A percentile compares a stretch with the other conserved stretches of the same genome.
phyloP scores from a whole-genome alignment of 805 yeast species.

The Starmerella floris region DNA sequence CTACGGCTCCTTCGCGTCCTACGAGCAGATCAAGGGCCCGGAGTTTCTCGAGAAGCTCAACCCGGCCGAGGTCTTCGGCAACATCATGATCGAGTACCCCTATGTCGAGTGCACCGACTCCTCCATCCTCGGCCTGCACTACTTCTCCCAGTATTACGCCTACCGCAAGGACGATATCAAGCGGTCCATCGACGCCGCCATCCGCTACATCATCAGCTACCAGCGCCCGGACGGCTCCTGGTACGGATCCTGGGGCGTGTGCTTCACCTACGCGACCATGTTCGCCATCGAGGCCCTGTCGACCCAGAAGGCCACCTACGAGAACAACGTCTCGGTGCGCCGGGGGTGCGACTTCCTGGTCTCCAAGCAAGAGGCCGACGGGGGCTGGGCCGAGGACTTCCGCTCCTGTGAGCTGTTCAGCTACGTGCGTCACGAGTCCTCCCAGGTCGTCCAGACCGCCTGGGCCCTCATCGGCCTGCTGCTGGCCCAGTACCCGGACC shows the following conservation, averaged over 20 bases:
- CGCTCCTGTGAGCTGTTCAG: constrained; percentile 70
- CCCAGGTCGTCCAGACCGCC: constrained; percentile 77
- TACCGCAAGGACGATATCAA: constrained; percentile 57
- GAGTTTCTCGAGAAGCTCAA: constrained; percentile 62
- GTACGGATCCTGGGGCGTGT: constrained; percentile 98
- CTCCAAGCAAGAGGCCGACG: constrained; percentile 64
- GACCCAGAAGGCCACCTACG: constrained; percentile 51
- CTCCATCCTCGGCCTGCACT: constrained; percentile 73
- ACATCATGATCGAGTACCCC: constrained; percentile 97
- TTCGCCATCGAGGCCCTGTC: constrained; percentile 88
- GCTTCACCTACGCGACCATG: constrained; percentile 93
- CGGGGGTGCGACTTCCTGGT: constrained; percentile 79
- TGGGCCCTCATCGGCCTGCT: constrained; percentile 82
- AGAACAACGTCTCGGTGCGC: constrained; percentile 46
- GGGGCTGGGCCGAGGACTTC: constrained; percentile 97
- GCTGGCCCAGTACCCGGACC: constrained; percentile 67
- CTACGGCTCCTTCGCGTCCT: constrained; percentile 84
- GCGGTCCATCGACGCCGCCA: constrained; percentile 59
- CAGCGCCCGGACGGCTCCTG: constrained; percentile 82
- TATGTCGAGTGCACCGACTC: constrained; percentile 98
- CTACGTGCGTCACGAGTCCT: constrained; percentile 50
- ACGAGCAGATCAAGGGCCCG: constrained; percentile 75
- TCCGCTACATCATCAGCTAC: constrained; percentile 50
- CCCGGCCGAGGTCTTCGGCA: constrained; percentile 97
- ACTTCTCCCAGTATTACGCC: constrained; percentile 51